phyloP scores from a whole-genome alignment of 1,284 basidiomycete genomes.

The Melampsora americana region DNA sequence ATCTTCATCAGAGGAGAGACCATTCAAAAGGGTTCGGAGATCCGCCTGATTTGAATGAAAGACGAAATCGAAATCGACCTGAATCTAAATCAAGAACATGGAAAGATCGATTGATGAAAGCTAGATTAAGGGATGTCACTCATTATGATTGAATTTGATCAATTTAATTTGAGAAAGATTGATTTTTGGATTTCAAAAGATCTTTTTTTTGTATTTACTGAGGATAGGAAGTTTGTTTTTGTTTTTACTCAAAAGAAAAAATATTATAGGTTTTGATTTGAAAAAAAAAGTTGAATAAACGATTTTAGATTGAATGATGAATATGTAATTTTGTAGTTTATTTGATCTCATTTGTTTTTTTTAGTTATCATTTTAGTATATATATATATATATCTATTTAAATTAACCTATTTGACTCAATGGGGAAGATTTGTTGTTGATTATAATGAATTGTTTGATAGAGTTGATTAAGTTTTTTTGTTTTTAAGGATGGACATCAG shows the following conservation, averaged over 20 bases:
- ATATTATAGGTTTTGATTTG: too few relatives aligned
- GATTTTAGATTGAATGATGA: too few relatives aligned
- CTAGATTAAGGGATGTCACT: slow-evolving; percentile 25
- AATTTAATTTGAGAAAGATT: background rate
- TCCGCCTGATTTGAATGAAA: background rate
- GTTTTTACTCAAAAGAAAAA: too few relatives aligned
- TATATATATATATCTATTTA: slow-evolving; percentile 4
- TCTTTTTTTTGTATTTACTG: background rate
- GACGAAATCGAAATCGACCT: background rate
- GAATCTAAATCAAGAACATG: background rate
- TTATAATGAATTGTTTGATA: background rate
- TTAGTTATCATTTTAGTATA: too few relatives aligned
- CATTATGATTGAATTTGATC: slow-evolving; percentile 24
- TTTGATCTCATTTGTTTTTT: too few relatives aligned
- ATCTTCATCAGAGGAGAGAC: background rate
- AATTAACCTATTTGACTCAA: too few relatives aligned
- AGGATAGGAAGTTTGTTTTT: background rate
- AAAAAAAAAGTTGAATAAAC: too few relatives aligned
- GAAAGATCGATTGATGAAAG: slow-evolving; percentile 22
- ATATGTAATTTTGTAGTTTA: too few relatives aligned
- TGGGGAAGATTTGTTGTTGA: background rate
- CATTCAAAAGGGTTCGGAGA: background rate
- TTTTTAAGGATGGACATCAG: too few relatives aligned
- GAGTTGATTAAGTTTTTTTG: too few relatives aligned
- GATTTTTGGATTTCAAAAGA: background rate